These are phyloP conservation scores for Evernia prunastri DNA, from an alignment of 495 filamentous ascomycete genomes.

Conservation along the genomic window DNA sequence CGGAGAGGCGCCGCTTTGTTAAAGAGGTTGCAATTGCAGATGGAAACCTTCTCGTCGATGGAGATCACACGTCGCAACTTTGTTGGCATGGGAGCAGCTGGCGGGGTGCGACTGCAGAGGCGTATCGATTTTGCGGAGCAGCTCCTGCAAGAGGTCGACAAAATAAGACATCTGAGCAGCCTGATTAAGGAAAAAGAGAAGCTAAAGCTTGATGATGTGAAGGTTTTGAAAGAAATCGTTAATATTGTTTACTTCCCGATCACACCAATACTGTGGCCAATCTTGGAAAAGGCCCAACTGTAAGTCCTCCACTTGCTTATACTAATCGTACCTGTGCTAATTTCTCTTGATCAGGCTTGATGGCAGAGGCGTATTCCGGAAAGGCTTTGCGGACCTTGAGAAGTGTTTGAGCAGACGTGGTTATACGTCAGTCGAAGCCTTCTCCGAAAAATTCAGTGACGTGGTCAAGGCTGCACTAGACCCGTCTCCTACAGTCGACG, in stretches of 20 bases:
- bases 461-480: conserved; percentile 65
- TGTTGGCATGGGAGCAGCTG: conserved; percentile 79
- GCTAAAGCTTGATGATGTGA: conserved; percentile 66
- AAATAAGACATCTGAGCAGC: conserved; percentile 60
- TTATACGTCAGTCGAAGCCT: conserved; percentile 68
- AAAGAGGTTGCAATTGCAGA: conserved; percentile 86
- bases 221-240: conserved; percentile 66
- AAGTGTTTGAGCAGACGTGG: conserved; percentile 59
- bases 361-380: conserved; percentile 59
- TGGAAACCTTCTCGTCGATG: conserved; percentile 93
- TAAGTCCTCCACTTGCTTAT: conserved; percentile 40
- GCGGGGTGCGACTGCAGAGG: conserved; percentile 66
- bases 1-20: conserved; percentile 83
- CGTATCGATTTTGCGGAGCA: conserved; percentile 81
- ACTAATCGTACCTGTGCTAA: conserved; percentile 34
- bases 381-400: conserved; percentile 57
- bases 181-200: conserved; percentile 65
- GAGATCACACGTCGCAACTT: conserved; percentile 93
- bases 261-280: conserved; percentile 65
- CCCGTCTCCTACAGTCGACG: conserved; percentile 45
- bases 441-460: conserved; percentile 63
- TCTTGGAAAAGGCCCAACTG: conserved; percentile 71
- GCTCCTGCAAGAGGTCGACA: conserved; percentile 68
- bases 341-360: conserved; percentile 53
- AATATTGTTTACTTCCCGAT: conserved; percentile 89